Percentiles rank a stretch among this genome's conserved stretches.
Evolutionary conservation across 192 early-diverging fungal genomes (phyloP).

Genomic region (Lunasporangiospora selenospora): DNA sequence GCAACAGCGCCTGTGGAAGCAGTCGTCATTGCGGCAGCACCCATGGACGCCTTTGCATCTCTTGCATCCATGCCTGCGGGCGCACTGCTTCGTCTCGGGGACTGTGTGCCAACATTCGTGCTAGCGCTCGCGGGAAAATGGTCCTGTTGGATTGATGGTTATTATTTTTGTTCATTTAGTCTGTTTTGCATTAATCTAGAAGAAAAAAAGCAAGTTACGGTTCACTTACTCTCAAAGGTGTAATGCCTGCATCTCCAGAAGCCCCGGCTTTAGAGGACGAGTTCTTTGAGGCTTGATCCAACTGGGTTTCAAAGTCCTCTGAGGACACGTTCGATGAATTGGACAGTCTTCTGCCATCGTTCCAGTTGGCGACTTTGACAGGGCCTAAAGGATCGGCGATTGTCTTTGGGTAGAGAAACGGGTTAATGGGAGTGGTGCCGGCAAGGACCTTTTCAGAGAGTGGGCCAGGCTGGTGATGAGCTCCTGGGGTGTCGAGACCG

Average conservation of each 20-base stretch:
- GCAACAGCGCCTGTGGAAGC: neutral
- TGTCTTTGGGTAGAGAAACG: neutral
- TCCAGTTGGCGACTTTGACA: conserved; percentile 16
- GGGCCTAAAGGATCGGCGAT: conserved; percentile 11
- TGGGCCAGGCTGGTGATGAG: neutral
- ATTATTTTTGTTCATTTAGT: no score
- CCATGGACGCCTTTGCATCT: neutral
- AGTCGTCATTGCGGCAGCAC: neutral
- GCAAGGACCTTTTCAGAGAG: conserved; percentile 2
- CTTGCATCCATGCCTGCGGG: neutral
- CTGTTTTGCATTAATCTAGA: no score
- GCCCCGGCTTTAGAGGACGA: neutral
- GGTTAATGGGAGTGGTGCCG: neutral
- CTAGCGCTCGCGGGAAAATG: no score
- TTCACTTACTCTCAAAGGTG: conserved; percentile 2
- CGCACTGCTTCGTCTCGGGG: no score
- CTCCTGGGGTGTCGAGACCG: conserved; percentile 12
- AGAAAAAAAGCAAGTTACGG: no score
- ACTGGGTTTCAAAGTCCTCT: conserved; percentile 9
- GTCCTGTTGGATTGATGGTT: no score
- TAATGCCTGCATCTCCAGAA: neutral
- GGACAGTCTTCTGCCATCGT: neutral
- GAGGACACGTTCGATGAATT: conserved; percentile 6
- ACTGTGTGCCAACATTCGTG: no score
- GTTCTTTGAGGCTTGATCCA: neutral